Evolutionary conservation across 495 filamentous ascomycete genomes (phyloP).

Genomic region (Cenococcum geophilum): DNA sequence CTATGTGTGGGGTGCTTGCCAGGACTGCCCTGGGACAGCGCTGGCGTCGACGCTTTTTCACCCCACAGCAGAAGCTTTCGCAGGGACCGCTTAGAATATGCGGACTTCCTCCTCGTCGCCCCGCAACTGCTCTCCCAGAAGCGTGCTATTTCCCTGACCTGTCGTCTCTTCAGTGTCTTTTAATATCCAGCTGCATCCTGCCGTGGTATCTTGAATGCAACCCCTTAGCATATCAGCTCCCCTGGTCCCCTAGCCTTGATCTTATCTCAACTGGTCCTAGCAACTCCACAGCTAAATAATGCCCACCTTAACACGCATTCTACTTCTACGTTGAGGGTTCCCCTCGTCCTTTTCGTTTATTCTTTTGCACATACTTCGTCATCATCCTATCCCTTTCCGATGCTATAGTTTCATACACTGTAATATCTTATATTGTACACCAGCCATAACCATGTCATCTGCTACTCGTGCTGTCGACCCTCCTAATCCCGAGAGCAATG

Average conservation of each 20-base stretch:
- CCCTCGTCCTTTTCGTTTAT: constrained; percentile 6
- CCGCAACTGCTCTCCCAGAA: constrained; percentile 2
- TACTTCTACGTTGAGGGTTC: background rate
- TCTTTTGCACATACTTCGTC: background rate
- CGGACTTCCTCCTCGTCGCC: background rate
- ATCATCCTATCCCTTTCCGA: background rate
- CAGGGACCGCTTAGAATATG: constrained; percentile 1
- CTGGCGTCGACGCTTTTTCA: background rate
- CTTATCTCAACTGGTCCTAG: constrained; percentile 4
- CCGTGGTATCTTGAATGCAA: constrained; percentile 10
- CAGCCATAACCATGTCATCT: background rate
- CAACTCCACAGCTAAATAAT: constrained; percentile 10
- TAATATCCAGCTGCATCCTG: constrained; percentile 5
- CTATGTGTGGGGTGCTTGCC: background rate
- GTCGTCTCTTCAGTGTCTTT: background rate
- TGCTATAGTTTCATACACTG: background rate
- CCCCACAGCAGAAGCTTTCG: constrained; percentile 2
- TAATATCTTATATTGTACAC: background rate
- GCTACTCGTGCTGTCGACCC: constrained; percentile 9
- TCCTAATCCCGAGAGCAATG: background rate
- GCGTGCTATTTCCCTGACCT: background rate
- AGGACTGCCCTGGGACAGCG: too few relatives aligned
- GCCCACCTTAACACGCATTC: constrained; percentile 1
- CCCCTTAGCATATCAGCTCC: constrained; percentile 8
- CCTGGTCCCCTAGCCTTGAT: constrained; percentile 3